Base-by-base conservation (phyloP, 768 basidiomycete species). In the Naganishia vaughanmartiniae region DNA sequence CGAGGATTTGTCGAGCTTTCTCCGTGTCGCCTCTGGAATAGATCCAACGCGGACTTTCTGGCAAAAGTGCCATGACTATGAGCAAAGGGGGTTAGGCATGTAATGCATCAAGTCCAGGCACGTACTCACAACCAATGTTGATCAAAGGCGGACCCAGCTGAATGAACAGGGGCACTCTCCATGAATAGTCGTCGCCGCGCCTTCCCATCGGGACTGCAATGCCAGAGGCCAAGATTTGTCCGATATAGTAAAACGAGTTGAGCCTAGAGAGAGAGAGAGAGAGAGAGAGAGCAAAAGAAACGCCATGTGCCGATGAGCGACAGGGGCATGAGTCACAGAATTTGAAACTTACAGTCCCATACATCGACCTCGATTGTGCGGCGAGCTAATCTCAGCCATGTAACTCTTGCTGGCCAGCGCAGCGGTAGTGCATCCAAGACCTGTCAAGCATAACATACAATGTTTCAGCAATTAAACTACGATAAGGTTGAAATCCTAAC, bases 11-110 rank as follows among this genome's bases (percentile, higher is more conserved):
- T 28, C 83, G 78, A 7, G 86, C 85, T 71, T 83, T 31, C 14
- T 85, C 82, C 1, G 73, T 73, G 71, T 83, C 83, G 11, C 86
- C 86, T 42, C 83, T 75, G 46, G 84, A 83, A 74, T 85, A 85
- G 21, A 87, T 80, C 86, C 86, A 87, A 70, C 86, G 82, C 21
- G 86, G 86, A 17, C 85, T 86, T 77, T 86, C 86, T 19, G 85
- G 85, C 69, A 85, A 84, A 19, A 85, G 73, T 28, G 33, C 33
- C 65, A 66, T 31, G 3, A 24, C 65, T 51, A 39, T 17, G 51
- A 17, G 46, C 12, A 34, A 17, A n/a, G 24, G 4, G 12, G 10
- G 65, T 60, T 28, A 60, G 36, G 31, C 2, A 6, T 24, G 31
- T 21, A 34, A 11, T n/a, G 12, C 19, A 2, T 51, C 3, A 28